A percentile compares a stretch with the other conserved stretches of the same genome.
These are phyloP conservation scores for Nicotiana knightiana DNA, from an alignment of 257 asterid genomes.

Conservation along the genomic window DNA sequence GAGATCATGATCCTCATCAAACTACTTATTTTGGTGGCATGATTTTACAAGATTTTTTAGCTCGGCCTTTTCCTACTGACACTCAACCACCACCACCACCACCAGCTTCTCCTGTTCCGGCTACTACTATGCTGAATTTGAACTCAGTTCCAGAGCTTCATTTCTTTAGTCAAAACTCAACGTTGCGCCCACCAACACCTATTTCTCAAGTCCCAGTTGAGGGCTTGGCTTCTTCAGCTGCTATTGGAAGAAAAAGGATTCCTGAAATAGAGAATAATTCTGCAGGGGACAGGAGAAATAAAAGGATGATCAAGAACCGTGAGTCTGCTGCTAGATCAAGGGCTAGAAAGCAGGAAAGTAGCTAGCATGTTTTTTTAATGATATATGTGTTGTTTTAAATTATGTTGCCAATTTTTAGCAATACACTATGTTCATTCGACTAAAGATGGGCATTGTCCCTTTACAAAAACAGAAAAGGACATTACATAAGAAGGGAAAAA, in stretches of 20 bases:
- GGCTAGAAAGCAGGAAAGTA: conserved; percentile 70
- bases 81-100: conserved; percentile 16
- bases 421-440: not conserved
- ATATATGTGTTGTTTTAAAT: too few relatives aligned
- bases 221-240: not conserved
- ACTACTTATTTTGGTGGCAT: conserved; percentile 19
- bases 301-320: conserved; percentile 85
- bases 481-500: not conserved
- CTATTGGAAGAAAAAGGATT: conserved; percentile 29
- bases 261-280: conserved; percentile 19
- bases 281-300: conserved; percentile 43
- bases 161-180: conserved; percentile 12
- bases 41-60: conserved; percentile 53
- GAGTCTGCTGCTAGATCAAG: conserved; percentile 81
- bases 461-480: not conserved
- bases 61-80: conserved; percentile 26
- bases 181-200: conserved; percentile 14
- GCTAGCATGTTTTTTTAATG: conserved; percentile 3
- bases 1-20: not conserved
- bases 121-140: conserved; percentile 41
- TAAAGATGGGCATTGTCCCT: not conserved
- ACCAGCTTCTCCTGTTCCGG: conserved; percentile 6
- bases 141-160: conserved; percentile 32
- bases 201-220: not conserved
- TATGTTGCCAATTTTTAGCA: not conserved